Evolutionary conservation across 2,329 filamentous ascomycete species (phyloP), one percentile per base, ranked within the genome.

Genomic region (Endothia cerciana): DNA sequence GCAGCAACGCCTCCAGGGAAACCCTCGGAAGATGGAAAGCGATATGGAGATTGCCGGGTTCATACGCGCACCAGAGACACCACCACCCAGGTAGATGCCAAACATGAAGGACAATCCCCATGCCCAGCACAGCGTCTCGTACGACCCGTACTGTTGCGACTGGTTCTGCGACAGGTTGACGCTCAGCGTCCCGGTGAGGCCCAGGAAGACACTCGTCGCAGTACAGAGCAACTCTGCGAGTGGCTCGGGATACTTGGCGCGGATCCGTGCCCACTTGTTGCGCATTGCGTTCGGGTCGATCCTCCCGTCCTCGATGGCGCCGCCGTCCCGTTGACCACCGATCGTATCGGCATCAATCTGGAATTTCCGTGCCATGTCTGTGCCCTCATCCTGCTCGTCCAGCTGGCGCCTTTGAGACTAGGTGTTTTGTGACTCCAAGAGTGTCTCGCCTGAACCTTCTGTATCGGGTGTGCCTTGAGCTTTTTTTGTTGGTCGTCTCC

Each of bases 41-140:
- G 73, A 73, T 17, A 79, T 71, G 1, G 77, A 78, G 25, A 79
- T 76, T 1, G 75, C 73, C 13, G 77, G 77, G 49, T 79, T 74
- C 73, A 74, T 73, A 56, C 74, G 73, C 5, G 73, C 73, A 1
- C 73, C 72, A 3, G 73, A 74, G 1, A 73, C 71, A 10, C 72
- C 73, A 17, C 72, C 72, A 19, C 70, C 73, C 19, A 75, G 57
- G 38, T 74, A 75, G 33, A 74, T 74, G 10, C 74, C 73, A 43
- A 75, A 73, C 73, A 75, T 74, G 69, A 71, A 74, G 25, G 73
- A 69, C 53, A 74, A 71, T 10, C 74, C 74, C 73, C 73, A 75
- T 2, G 74, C 73, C 73, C 72, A 74, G 65, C 72, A 74, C 4
- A 70, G 63, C 7, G 71, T 74, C 60, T 73, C 72, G 59, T 73